phyloP scores from a whole-genome alignment of 2,329 filamentous ascomycete genomes.

The Verticillium klebahnii region DNA sequence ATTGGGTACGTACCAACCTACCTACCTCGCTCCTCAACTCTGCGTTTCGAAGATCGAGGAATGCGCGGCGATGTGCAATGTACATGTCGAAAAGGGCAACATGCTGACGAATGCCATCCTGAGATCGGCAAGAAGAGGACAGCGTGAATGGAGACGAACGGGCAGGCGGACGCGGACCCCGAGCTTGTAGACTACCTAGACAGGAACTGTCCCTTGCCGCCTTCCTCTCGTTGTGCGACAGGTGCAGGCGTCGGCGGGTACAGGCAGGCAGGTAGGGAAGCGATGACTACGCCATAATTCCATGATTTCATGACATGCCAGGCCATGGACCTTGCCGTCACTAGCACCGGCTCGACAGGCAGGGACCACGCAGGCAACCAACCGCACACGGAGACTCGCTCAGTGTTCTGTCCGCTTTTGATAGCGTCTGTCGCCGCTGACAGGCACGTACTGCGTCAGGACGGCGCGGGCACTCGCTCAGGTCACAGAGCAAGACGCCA shows the following conservation, averaged over 20 bases:
- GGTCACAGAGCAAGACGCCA: background rate
- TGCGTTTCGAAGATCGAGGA: too few relatives aligned
- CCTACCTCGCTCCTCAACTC: too few relatives aligned
- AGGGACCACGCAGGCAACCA: background rate
- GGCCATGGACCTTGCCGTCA: background rate
- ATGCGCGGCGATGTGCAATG: background rate
- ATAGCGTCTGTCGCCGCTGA: background rate
- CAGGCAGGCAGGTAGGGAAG: background rate
- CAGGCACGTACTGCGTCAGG: too few relatives aligned
- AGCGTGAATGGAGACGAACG: background rate
- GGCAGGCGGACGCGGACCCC: too few relatives aligned
- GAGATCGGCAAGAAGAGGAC: background rate
- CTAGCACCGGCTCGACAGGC: background rate
- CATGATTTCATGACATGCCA: background rate
- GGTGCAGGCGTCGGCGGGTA: background rate
- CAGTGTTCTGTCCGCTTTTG: background rate
- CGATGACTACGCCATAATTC: too few relatives aligned
- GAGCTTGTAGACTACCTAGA: too few relatives aligned
- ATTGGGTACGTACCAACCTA: too few relatives aligned
- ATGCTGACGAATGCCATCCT: background rate
- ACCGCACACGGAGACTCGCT: background rate
- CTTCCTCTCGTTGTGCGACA: too few relatives aligned
- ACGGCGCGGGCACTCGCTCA: too few relatives aligned
- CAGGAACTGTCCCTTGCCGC: too few relatives aligned
- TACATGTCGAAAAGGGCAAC: background rate